These are phyloP conservation scores for Crithidia sp. DNA, from an alignment of 208 protist genomes.

Conservation along the genomic window DNA sequence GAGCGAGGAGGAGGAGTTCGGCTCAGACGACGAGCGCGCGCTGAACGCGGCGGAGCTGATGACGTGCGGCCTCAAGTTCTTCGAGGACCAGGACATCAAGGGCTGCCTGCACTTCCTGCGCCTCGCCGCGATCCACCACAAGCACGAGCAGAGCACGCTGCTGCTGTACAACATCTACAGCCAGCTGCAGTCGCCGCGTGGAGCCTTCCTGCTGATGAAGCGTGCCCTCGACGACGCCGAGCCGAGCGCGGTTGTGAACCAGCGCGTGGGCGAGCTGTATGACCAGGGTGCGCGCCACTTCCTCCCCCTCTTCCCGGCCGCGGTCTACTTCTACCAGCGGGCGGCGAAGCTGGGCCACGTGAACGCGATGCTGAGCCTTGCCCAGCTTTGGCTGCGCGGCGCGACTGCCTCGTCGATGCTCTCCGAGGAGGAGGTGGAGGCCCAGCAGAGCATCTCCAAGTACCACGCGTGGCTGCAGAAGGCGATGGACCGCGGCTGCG, in stretches of 20 bases:
- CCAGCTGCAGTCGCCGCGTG: constrained; percentile 72
- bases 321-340: constrained; percentile 90
- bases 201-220: constrained; percentile 71
- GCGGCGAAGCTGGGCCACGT: constrained; percentile 81
- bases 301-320: constrained; percentile 84
- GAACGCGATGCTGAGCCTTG: constrained; percentile 85
- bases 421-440: constrained; percentile 68
- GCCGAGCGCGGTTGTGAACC: constrained; percentile 66
- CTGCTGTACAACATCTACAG: constrained; percentile 85
- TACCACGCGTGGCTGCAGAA: constrained; percentile 88
- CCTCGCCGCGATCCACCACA: constrained; percentile 88
- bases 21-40: constrained; percentile 68
- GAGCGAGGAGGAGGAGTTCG: constrained; percentile 76
- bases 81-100: constrained; percentile 73
- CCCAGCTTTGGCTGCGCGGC: constrained; percentile 85
- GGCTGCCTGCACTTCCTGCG: constrained; percentile 83
- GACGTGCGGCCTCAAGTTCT: constrained; percentile 60
- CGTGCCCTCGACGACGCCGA: constrained; percentile 77
- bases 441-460: constrained; percentile 63
- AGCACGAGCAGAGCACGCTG: constrained; percentile 80
- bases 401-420: constrained; percentile 73
- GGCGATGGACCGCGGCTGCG: constrained; percentile 85
- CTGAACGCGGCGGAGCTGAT: constrained; percentile 79
- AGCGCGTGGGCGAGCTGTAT: constrained; percentile 86
- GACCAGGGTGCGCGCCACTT: constrained; percentile 85